Percentiles rank a stretch among this genome's conserved stretches.
Conservation (phyloP, 108 stramenopile species). For the Pinguiococcus pyrenoidosus region DNA sequence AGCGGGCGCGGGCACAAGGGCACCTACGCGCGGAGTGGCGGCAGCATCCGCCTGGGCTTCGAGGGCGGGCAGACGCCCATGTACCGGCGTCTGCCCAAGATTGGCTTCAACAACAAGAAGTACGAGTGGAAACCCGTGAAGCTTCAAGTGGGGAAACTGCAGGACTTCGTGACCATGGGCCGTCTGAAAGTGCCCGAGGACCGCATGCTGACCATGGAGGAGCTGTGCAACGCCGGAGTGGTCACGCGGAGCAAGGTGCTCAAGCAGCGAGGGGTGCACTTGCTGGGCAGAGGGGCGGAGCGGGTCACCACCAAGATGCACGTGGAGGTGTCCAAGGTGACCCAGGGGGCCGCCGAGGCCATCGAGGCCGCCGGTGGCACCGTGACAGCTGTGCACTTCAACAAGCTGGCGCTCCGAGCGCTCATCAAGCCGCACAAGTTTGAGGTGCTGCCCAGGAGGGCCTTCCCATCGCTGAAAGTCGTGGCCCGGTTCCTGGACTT, state of each 20-base stretch:
- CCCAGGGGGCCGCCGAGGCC: constrained; percentile 65
- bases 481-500: constrained; percentile 83
- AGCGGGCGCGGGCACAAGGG: constrained; percentile 91
- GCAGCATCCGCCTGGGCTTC: constrained; percentile 51
- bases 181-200: constrained; percentile 26
- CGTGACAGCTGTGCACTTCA: constrained; percentile 74
- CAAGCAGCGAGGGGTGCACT: constrained; percentile 28
- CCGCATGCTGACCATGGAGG: constrained; percentile 60
- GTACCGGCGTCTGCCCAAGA: constrained; percentile 81
- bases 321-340: constrained; percentile 76
- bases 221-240: constrained; percentile 64
- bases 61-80: constrained; percentile 98
- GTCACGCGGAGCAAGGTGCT: constrained; percentile 48
- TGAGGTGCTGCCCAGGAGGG: constrained; percentile 57
- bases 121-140: constrained; percentile 57
- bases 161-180: too few species aligned
- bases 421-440: constrained; percentile 87
- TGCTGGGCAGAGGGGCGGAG: constrained; percentile 53
- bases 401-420: constrained; percentile 69
- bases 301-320: constrained; percentile 42
- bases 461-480: constrained; percentile 77
- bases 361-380: constrained; percentile 79
- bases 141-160: constrained; percentile 64
- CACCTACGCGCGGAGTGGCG: constrained; percentile 69
- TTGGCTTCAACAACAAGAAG: constrained; percentile 79